Conservation (phyloP, 1,139 yeast species). For the Candida labiduridarum region DNA sequence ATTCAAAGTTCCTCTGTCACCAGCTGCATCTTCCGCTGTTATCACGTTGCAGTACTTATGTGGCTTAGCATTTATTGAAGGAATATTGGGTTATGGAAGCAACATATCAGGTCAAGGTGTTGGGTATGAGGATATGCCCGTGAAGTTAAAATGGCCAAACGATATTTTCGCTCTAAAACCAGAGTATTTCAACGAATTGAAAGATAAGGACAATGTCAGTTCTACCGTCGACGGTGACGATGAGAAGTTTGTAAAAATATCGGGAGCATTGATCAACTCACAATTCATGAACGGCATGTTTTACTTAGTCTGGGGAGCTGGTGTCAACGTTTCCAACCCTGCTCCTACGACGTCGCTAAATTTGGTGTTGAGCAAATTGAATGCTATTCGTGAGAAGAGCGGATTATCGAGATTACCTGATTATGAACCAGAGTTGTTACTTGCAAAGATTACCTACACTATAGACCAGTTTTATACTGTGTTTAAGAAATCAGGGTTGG, state of each 20-base stretch:
- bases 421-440: conserved; percentile 60
- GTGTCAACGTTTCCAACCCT: conserved; percentile 80
- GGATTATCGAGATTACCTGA: conserved; percentile 51
- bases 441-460: conserved; percentile 71
- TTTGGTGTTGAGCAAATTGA: conserved; percentile 61
- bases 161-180: conserved; percentile 82
- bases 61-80: conserved; percentile 81
- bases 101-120: conserved; percentile 38
- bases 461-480: conserved; percentile 62
- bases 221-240: conserved; percentile 44
- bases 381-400: conserved; percentile 44
- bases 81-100: conserved; percentile 65
- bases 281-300: conserved; percentile 62
- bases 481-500: conserved; percentile 67
- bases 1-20: conserved; percentile 59
- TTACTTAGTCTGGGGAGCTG: conserved; percentile 78
- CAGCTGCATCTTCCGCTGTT: conserved; percentile 37
- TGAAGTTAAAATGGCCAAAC: conserved; percentile 95
- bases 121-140: conserved; percentile 75
- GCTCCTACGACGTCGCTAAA: conserved; percentile 93
- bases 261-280: conserved; percentile 85
- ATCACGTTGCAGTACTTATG: conserved; percentile 87
- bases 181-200: conserved; percentile 39
- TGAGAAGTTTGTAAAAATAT: conserved; percentile 68
- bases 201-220: conserved; percentile 32